These are phyloP conservation scores for Hibiscus tridactylites DNA, from an alignment of 345 rosid species.

Conservation along the genomic window DNA sequence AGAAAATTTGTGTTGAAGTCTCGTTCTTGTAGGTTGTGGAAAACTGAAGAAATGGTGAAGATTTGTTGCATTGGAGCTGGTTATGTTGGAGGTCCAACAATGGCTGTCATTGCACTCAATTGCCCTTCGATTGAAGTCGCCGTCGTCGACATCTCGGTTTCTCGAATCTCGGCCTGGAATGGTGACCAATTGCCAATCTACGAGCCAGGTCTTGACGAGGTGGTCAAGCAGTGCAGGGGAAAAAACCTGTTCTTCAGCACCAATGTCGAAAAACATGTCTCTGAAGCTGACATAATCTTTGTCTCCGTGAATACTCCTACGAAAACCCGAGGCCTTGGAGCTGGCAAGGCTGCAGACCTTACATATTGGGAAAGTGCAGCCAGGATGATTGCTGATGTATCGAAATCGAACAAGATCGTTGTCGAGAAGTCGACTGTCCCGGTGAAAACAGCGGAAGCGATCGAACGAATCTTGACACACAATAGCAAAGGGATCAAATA, in stretches of 20 bases:
- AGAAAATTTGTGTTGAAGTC: not conserved
- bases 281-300: constrained; percentile 70
- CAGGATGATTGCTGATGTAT: constrained; percentile 75
- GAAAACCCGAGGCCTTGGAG: constrained; percentile 73
- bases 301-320: constrained; percentile 84
- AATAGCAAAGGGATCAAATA: constrained; percentile 74
- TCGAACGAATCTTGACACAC: constrained; percentile 65
- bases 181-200: constrained; percentile 59
- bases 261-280: constrained; percentile 59
- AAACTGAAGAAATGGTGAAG: constrained; percentile 43
- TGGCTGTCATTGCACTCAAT: constrained; percentile 66
- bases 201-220: constrained; percentile 65
- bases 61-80: constrained; percentile 76
- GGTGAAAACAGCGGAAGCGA: constrained; percentile 79
- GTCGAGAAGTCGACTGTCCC: constrained; percentile 93
- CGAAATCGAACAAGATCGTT: constrained; percentile 67
- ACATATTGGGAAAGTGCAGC: constrained; percentile 92
- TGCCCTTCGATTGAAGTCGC: constrained; percentile 59
- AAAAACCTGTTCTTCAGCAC: constrained; percentile 72
- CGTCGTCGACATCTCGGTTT: constrained; percentile 59
- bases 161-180: constrained; percentile 64
- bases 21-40: not conserved
- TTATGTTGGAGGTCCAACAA: constrained; percentile 67
- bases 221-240: constrained; percentile 63
- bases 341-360: constrained; percentile 82